Percentiles rank a stretch among this genome's conserved stretches.
Evolutionary conservation across 192 early-diverging fungal genomes (phyloP).

Genomic region (Backusella parvicylindrica): DNA sequence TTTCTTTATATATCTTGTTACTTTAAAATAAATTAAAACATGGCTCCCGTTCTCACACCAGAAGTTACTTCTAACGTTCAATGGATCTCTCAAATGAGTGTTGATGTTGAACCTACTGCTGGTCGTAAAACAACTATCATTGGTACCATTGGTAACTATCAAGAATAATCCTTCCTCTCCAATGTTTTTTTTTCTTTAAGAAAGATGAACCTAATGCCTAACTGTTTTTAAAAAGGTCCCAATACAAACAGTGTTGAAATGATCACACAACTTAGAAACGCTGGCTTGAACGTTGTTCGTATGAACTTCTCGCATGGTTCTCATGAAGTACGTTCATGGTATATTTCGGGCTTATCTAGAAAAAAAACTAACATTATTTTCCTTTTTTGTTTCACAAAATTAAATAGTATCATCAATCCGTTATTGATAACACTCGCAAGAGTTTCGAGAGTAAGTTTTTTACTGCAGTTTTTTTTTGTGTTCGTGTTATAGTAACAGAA

Average conservation of each 20-base stretch:
- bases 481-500: background rate
- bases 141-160: constrained; percentile 63
- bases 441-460: constrained; percentile 41
- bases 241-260: constrained; percentile 79
- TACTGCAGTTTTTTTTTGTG: background rate
- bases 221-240: constrained; percentile 36
- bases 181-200: background rate
- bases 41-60: constrained; percentile 9
- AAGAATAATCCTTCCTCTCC: background rate
- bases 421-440: constrained; percentile 53
- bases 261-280: constrained; percentile 69
- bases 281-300: constrained; percentile 83
- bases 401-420: constrained; percentile 55
- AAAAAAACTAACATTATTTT: background rate
- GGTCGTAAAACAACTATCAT: constrained; percentile 81
- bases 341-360: background rate
- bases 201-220: background rate
- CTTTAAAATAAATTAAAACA: background rate
- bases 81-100: constrained; percentile 67
- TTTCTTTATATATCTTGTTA: background rate
- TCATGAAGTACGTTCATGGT: constrained; percentile 38
- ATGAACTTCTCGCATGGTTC: constrained; percentile 70
- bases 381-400: constrained; percentile 2
- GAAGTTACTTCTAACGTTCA: constrained; percentile 61
- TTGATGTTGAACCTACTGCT: constrained; percentile 53